Evolutionary conservation across 2,329 filamentous ascomycete species (phyloP).

Genomic region (Seiridium cupressi): DNA sequence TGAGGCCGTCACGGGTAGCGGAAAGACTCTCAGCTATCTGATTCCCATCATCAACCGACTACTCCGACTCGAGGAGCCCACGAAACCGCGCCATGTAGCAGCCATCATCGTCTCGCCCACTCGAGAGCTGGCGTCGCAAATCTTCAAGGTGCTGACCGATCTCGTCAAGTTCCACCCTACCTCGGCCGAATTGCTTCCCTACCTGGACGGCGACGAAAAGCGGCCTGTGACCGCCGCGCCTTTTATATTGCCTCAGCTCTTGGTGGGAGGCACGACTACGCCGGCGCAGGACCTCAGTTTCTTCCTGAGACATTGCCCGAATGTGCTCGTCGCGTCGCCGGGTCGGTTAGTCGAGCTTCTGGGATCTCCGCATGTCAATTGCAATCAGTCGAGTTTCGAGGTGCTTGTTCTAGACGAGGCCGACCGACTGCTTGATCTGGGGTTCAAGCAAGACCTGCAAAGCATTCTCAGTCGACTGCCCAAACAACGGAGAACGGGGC

Average conservation of each 20-base stretch:
- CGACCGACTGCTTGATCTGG: slow-evolving; percentile 86
- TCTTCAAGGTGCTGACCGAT: slow-evolving; percentile 75
- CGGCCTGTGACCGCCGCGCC: slow-evolving; percentile 43
- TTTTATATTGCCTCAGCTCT: slow-evolving; percentile 78
- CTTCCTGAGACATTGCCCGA: slow-evolving; percentile 82
- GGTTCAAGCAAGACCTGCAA: slow-evolving; percentile 89
- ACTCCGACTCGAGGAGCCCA: slow-evolving; percentile 74
- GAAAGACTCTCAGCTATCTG: slow-evolving; percentile 72
- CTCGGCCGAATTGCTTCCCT: slow-evolving; percentile 65
- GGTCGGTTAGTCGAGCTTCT: slow-evolving; percentile 87
- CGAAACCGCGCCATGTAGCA: slow-evolving; percentile 86
- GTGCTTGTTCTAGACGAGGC: slow-evolving; percentile 92
- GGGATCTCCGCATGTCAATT: slow-evolving; percentile 82
- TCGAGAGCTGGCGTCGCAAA: slow-evolving; percentile 87
- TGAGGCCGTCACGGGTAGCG: slow-evolving; percentile 41
- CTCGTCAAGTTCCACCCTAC: slow-evolving; percentile 80
- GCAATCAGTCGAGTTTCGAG: slow-evolving; percentile 86
- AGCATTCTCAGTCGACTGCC: slow-evolving; percentile 81
- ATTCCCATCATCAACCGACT: slow-evolving; percentile 83
- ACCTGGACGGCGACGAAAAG: slow-evolving; percentile 56
- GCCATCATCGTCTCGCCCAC: slow-evolving; percentile 93
- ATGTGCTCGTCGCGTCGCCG: slow-evolving; percentile 86
- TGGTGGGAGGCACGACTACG: slow-evolving; percentile 78
- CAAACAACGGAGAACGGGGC: slow-evolving; percentile 87
- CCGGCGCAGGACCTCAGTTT: slow-evolving; percentile 81